Evolutionary conservation across 1,284 basidiomycete genomes (phyloP).

Genomic region (Cutaneotrichosporon dermatis): DNA sequence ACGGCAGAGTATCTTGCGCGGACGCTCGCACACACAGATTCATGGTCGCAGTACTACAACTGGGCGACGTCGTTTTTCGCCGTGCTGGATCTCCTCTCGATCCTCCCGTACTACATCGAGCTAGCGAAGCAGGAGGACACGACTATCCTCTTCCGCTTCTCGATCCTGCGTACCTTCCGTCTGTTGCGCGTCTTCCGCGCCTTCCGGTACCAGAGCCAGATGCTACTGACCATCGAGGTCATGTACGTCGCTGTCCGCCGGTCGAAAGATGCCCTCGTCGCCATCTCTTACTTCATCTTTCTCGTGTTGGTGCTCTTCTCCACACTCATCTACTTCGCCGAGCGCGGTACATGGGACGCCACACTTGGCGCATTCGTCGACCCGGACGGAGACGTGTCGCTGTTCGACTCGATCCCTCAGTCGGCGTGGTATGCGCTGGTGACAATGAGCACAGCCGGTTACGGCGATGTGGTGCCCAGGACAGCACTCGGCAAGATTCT

Average conservation of each 20-base stretch:
- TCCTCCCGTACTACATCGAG: constrained; percentile 81
- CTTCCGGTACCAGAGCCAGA: constrained; percentile 61
- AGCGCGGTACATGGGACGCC: constrained; percentile 79
- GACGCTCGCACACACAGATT: constrained; percentile 49
- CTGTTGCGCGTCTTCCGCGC: constrained; percentile 79
- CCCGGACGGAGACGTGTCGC: constrained; percentile 62
- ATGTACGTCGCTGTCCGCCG: constrained; percentile 83
- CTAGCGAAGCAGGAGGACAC: constrained; percentile 77
- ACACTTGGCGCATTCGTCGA: constrained; percentile 73
- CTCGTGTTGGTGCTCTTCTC: constrained; percentile 82
- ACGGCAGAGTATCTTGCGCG: constrained; percentile 60
- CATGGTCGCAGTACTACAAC: constrained; percentile 44
- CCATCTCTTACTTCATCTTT: constrained; percentile 79
- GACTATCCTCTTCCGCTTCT: constrained; percentile 79
- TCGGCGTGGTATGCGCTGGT: constrained; percentile 65
- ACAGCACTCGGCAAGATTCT: constrained; percentile 75
- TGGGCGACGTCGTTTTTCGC: constrained; percentile 65
- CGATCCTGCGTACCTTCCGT: constrained; percentile 70
- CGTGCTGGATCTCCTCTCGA: constrained; percentile 74
- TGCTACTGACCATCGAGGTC: constrained; percentile 82
- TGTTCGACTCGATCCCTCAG: constrained; percentile 67
- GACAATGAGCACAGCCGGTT: constrained; percentile 49
- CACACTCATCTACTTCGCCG: constrained; percentile 79
- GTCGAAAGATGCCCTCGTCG: constrained; percentile 77
- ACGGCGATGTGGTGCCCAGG: constrained; percentile 78